Base-by-base conservation (phyloP, 441 rosid species). In the Populus trichocarpa region DNA sequence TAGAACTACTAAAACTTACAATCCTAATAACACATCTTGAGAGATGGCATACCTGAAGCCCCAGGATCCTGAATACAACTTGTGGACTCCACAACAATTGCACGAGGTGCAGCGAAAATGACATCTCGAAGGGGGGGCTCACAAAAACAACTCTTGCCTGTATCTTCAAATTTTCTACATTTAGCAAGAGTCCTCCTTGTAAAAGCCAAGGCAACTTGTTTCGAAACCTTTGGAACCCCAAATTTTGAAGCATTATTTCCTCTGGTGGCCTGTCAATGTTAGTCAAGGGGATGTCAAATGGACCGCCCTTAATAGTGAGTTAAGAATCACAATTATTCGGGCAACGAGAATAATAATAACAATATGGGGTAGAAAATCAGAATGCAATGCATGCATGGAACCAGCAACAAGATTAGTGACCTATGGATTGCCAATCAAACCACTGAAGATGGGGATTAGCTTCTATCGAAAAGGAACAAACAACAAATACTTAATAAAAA, bases 91-190 rank as follows among this genome's bases (percentile, higher is more conserved):
- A 71, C 66, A 42, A 67, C 81, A 67, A 71, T 81, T 77, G 57
- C 76, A 57, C 46, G 32, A 70, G 80, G 82, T 57, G 82, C 33
- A 70, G 89, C 83, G 32, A 82, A 77, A 73, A 89, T 83, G 73
- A 79, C 80, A 70, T 90, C 94, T n/a, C 81, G 86, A 59, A 87
- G 84, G 64, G 86, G 72, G 79, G 92, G 87, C 69, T 90, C 91
- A 38, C 81, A 66, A 71, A 89, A 90, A 86, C 94, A 87, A 77
- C 91, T 87, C 79, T 79, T 84, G 61, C 90, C 94, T 6, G 90
- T 84, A 53, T 84, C 88, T 82, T 88, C 86, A 71, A 86, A 89
- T 80, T 86, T 86, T 69, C 73, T 81, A 73, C 89, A 89, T 87
- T 90, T 88, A 61, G 84, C 87, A 38, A 90, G 89, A 68, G 87